Percentiles rank a stretch among this genome's conserved stretches.
These are phyloP conservation scores for Lanmaoa pseudosensibilis DNA, from an alignment of 768 basidiomycete genomes.

Conservation along the genomic window DNA sequence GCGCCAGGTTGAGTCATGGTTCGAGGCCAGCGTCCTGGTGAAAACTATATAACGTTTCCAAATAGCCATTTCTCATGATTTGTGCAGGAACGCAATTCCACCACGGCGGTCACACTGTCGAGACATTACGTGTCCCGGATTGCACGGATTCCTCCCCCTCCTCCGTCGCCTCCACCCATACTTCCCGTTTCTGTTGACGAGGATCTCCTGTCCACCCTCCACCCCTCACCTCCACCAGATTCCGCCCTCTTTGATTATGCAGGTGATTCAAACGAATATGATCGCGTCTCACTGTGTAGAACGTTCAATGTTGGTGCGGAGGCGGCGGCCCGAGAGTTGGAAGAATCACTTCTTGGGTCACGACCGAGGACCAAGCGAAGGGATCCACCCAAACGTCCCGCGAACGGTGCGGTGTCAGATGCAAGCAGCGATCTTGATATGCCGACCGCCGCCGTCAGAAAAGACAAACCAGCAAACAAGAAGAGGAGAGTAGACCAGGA, in stretches of 20 bases:
- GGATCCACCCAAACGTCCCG: constrained; percentile 50
- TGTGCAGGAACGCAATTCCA: constrained; percentile 67
- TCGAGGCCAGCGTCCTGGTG: constrained; percentile 66
- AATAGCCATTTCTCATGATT: constrained; percentile 1
- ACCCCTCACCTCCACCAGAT: constrained; percentile 37
- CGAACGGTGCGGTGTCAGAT: constrained; percentile 52
- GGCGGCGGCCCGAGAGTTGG: constrained; percentile 58
- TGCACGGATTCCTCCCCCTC: constrained; percentile 44
- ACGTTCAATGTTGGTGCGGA: constrained; percentile 40
- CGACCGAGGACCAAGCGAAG: constrained; percentile 40
- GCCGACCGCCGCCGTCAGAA: constrained; percentile 33
- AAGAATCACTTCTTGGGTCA: constrained; percentile 52
- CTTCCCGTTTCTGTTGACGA: constrained; percentile 34
- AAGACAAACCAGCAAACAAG: constrained; percentile 52
- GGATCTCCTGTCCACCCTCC: constrained; percentile 36
- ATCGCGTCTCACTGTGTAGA: constrained; percentile 22
- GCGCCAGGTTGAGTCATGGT: constrained; percentile 71
- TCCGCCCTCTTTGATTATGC: constrained; percentile 32
- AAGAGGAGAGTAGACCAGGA: constrained; percentile 59
- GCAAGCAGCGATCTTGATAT: constrained; percentile 58
- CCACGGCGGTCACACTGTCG: constrained; percentile 48
- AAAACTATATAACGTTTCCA: constrained; percentile 18
- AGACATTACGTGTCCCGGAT: constrained; percentile 43
- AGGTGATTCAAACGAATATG: constrained; percentile 26
- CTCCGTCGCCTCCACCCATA: constrained; percentile 38